These are phyloP conservation scores for Tubosaeta brunneosetosa DNA, from an alignment of 768 basidiomycete species.

Conservation along the genomic window DNA sequence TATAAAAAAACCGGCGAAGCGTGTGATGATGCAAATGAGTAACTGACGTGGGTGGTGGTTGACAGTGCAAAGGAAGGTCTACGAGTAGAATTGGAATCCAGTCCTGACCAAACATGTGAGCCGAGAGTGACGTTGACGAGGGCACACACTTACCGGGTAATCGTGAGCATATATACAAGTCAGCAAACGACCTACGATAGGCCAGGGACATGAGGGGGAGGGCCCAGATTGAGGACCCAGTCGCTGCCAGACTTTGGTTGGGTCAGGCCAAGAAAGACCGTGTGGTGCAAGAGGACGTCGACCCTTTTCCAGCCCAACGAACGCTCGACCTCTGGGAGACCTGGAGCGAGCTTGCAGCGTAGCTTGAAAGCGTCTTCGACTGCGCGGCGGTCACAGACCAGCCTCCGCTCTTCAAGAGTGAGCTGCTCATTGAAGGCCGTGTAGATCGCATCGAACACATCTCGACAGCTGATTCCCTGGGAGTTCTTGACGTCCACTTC, in stretches of 20 bases:
- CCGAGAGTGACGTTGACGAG: too few species aligned
- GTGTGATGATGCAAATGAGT: slow-evolving; percentile 14
- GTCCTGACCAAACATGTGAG: slow-evolving; percentile 18
- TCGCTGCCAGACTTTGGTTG: slow-evolving; percentile 32
- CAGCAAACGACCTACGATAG: slow-evolving; percentile 6
- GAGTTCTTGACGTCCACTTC: slow-evolving; percentile 40
- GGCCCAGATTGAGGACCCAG: slow-evolving; percentile 35
- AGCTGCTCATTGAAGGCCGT: slow-evolving; percentile 43
- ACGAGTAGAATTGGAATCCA: slow-evolving; percentile 14
- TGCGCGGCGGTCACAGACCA: slow-evolving; percentile 23
- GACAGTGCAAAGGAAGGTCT: slow-evolving; percentile 17
- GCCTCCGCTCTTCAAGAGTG: slow-evolving; percentile 41
- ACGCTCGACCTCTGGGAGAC: slow-evolving; percentile 38
- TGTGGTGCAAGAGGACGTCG: slow-evolving; percentile 49
- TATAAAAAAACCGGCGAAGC: slow-evolving; percentile 6
- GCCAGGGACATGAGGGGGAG: slow-evolving; percentile 3
- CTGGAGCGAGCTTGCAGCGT: slow-evolving; percentile 41
- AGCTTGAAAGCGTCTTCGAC: slow-evolving; percentile 43
- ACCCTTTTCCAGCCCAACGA: slow-evolving; percentile 50
- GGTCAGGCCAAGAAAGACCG: slow-evolving; percentile 50
- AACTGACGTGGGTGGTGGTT: slow-evolving; percentile 10
- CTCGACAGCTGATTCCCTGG: slow-evolving; percentile 47
- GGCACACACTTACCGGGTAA: slow-evolving; percentile 14
- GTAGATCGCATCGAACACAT: slow-evolving; percentile 57
- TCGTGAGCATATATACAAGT: slow-evolving; percentile 12